phyloP scores from a whole-genome alignment of 208 protist genomes.

The Crithidia acanthocephali region DNA sequence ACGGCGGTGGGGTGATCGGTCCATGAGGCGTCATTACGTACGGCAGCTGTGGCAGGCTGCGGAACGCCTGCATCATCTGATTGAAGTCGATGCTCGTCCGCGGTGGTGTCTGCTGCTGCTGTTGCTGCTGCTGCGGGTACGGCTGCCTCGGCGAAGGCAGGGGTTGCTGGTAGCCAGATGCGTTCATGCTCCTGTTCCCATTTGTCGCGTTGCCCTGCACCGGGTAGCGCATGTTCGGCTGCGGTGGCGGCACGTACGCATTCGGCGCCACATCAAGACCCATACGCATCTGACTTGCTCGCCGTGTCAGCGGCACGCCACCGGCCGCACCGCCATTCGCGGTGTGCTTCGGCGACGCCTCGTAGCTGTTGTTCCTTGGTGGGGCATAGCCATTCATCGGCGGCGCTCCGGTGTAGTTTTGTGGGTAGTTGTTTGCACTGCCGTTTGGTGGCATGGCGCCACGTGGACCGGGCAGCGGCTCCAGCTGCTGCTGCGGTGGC shows the following conservation, averaged over 20 bases:
- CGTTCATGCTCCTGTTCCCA: slow-evolving; percentile 3
- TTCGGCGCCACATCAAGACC: not conserved
- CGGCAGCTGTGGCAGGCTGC: slow-evolving; percentile 21
- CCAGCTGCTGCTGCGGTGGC: not conserved
- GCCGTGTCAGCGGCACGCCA: slow-evolving; percentile 1
- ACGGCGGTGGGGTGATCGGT: slow-evolving; percentile 19
- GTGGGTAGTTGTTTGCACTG: not conserved
- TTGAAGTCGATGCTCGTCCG: slow-evolving; percentile 3
- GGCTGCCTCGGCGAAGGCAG: slow-evolving; percentile 1
- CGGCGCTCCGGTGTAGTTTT: not conserved
- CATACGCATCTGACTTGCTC: not conserved
- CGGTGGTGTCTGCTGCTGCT: not conserved
- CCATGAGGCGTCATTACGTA: slow-evolving; percentile 23
- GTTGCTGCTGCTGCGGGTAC: not conserved
- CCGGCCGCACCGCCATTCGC: not conserved
- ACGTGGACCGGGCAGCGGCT: slow-evolving; percentile 3
- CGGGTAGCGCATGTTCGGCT: slow-evolving; percentile 1
- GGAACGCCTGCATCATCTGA: slow-evolving; percentile 17
- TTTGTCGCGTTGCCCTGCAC: not conserved
- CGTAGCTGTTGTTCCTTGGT: not conserved
- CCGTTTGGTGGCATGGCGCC: not conserved
- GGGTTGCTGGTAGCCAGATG: not conserved
- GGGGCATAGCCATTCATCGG: not conserved
- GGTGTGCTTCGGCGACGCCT: not conserved
- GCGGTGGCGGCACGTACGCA: not conserved